Conservation (phyloP, 352 stramenopile genomes). For the Sclerospora graminicola region DNA sequence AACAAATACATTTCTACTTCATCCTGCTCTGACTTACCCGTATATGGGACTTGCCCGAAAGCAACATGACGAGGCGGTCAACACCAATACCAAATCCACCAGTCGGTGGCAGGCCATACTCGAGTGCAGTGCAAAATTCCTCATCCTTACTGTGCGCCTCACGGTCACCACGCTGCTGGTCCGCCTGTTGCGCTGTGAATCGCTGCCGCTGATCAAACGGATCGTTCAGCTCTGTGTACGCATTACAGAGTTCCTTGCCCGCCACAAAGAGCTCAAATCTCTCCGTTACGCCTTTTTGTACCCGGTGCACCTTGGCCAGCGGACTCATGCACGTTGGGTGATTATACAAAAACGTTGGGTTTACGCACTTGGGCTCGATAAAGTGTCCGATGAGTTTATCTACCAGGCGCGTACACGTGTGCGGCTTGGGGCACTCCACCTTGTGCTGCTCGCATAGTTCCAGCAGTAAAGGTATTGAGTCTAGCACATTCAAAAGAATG, state of each 20-base stretch:
- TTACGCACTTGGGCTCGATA: slow-evolving; percentile 87
- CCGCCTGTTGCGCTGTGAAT: slow-evolving; percentile 90
- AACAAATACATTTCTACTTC: background rate
- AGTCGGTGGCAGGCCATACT: slow-evolving; percentile 96
- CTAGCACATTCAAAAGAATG: slow-evolving; percentile 11
- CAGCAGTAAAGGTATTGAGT: slow-evolving; percentile 64
- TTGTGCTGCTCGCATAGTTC: slow-evolving; percentile 80
- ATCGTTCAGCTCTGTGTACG: slow-evolving; percentile 99
- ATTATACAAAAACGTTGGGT: slow-evolving; percentile 98
- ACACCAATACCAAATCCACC: slow-evolving; percentile 96
- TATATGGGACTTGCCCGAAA: slow-evolving; percentile 98
- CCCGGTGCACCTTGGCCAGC: slow-evolving; percentile 90
- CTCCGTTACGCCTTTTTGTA: slow-evolving; percentile 91
- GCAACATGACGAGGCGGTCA: slow-evolving; percentile 98
- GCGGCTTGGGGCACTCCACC: slow-evolving; percentile 88
- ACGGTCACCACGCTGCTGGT: slow-evolving; percentile 66
- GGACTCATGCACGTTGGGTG: slow-evolving; percentile 97
- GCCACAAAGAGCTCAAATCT: slow-evolving; percentile 98
- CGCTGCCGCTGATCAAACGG: slow-evolving; percentile 93
- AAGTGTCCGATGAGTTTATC: slow-evolving; percentile 97
- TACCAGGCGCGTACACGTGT: slow-evolving; percentile 92
- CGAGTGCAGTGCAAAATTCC: slow-evolving; percentile 95
- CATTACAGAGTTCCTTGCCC: slow-evolving; percentile 94
- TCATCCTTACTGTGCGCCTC: slow-evolving; percentile 93
- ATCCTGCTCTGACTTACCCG: slow-evolving; percentile 30